Percentiles rank a stretch among this genome's conserved stretches.
Conservation (phyloP, 306 rosid species). For the Vigna unguiculata region DNA sequence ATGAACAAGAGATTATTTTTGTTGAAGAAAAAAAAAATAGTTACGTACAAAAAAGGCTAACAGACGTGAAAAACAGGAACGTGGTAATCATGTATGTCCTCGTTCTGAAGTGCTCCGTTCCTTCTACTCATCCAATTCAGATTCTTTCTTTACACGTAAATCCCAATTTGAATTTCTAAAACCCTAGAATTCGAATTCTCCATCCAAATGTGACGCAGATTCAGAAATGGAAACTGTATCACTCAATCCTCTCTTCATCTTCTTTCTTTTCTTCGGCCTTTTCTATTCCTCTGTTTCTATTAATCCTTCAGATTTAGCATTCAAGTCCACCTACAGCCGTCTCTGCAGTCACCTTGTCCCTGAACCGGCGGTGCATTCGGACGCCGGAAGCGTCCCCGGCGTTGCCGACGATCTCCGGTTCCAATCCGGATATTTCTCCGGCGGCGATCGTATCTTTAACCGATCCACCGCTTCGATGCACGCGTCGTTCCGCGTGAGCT, state of each 20-base stretch:
- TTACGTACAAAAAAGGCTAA: too few relatives aligned
- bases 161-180: background rate
- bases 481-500: slow-evolving; percentile 39
- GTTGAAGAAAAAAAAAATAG: too few relatives aligned
- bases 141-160: background rate
- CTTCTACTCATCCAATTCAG: background rate
- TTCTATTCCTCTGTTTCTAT: slow-evolving; percentile 17
- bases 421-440: slow-evolving; percentile 60
- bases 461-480: slow-evolving; percentile 36
- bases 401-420: slow-evolving; percentile 42
- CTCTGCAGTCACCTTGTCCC: slow-evolving; percentile 68
- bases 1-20: too few relatives aligned
- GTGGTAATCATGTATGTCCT: background rate
- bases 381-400: slow-evolving; percentile 37
- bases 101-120: too few relatives aligned
- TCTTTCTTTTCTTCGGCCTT: slow-evolving; percentile 45
- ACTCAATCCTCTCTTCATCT: background rate
- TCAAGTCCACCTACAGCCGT: slow-evolving; percentile 47
- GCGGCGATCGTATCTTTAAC: slow-evolving; percentile 65
- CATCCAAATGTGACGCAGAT: slow-evolving; percentile 37
- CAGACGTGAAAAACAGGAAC: background rate
- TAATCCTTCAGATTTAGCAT: slow-evolving; percentile 6
- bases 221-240: slow-evolving; percentile 47
- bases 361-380: background rate
- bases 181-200: slow-evolving; percentile 25